These are phyloP conservation scores for Dactylellina cionopaga DNA, from an alignment of 2,329 filamentous ascomycete genomes.

Conservation along the genomic window DNA sequence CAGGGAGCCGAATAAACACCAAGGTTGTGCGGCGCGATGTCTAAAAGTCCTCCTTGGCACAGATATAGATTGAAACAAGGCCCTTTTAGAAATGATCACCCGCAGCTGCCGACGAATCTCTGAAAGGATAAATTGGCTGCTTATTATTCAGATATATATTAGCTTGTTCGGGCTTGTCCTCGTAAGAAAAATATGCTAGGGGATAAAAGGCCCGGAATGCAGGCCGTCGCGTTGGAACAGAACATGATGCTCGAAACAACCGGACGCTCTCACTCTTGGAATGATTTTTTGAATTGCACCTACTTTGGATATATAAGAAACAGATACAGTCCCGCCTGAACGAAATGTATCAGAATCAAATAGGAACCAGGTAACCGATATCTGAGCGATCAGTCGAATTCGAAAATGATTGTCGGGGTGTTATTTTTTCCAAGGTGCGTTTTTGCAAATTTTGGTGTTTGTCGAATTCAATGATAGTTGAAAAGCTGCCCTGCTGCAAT, in stretches of 20 bases:
- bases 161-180: slow-evolving; percentile 18
- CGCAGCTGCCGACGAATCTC: slow-evolving; percentile 48
- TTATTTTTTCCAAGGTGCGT: too few species aligned
- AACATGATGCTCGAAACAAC: slow-evolving; percentile 38
- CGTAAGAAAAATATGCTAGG: slow-evolving; percentile 17
- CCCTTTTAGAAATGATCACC: slow-evolving; percentile 49
- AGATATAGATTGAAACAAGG: slow-evolving; percentile 34
- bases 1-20: slow-evolving; percentile 49
- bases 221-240: slow-evolving; percentile 10
- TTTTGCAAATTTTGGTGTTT: background rate
- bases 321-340: slow-evolving; percentile 17
- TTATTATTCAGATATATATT: slow-evolving; percentile 40
- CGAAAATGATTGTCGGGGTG: slow-evolving; percentile 25
- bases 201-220: slow-evolving; percentile 45
- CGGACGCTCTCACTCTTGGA: slow-evolving; percentile 1
- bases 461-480: slow-evolving; percentile 27
- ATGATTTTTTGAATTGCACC: slow-evolving; percentile 18
- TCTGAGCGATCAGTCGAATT: slow-evolving; percentile 7
- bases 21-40: slow-evolving; percentile 37
- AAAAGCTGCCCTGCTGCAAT: slow-evolving; percentile 34
- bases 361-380: slow-evolving; percentile 4
- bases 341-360: slow-evolving; percentile 3
- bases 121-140: slow-evolving; percentile 49
- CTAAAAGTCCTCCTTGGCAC: slow-evolving; percentile 40
- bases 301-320: slow-evolving; percentile 34